Evolutionary conservation across 371 early-diverging fungal species (phyloP).

Genomic region (Mortierella sp.): DNA sequence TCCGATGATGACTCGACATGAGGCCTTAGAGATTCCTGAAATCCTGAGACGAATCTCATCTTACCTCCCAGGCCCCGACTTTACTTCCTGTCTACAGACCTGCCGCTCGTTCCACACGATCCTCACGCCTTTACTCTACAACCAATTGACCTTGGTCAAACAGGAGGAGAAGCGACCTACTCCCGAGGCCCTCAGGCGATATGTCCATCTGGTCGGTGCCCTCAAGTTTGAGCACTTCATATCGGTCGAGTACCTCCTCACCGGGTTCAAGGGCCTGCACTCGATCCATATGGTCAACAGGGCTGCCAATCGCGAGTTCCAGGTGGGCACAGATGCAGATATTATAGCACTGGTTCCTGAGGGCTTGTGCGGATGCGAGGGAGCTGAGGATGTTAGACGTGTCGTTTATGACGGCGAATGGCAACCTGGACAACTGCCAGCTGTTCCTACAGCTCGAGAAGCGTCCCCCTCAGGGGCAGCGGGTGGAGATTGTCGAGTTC

Average conservation of each 20-base stretch:
- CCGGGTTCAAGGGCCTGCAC: neutral
- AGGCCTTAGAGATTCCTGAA: neutral
- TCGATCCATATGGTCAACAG: neutral
- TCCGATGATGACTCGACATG: slow-evolving; percentile 1
- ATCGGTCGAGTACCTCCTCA: neutral
- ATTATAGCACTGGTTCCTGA: slow-evolving; percentile 11
- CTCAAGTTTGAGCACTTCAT: neutral
- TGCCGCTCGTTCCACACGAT: neutral
- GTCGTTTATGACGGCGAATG: neutral
- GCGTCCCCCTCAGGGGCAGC: neutral
- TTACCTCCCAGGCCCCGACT: neutral
- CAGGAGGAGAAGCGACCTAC: neutral
- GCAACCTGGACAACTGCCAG: neutral
- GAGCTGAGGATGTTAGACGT: neutral
- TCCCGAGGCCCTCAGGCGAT: neutral
- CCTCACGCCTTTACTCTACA: neutral
- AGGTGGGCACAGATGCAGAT: neutral
- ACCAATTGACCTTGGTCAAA: neutral
- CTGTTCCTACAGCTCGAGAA: neutral
- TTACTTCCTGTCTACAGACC: neutral
- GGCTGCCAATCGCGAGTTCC: neutral
- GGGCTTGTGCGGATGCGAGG: neutral
- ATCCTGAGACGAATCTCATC: slow-evolving; percentile 3
- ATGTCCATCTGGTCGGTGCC: neutral
- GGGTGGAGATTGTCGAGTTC: neutral